Percentiles rank a stretch among this genome's conserved stretches.
phyloP scores from a whole-genome alignment of 2,329 filamentous ascomycete species.

The Botrytis cinerea region DNA sequence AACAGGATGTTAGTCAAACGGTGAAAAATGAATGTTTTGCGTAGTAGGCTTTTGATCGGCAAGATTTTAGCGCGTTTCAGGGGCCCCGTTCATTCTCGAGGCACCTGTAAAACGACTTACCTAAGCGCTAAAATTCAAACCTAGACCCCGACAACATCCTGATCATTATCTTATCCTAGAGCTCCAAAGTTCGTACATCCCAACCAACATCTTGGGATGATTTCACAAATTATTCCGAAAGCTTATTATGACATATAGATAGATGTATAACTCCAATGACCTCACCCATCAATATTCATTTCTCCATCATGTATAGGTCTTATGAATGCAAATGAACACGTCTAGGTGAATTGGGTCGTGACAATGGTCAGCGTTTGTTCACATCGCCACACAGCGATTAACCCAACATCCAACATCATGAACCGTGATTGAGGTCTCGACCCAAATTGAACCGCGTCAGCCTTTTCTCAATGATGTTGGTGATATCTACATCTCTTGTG shows the following conservation, averaged over 20 bases:
- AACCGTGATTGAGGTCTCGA: background rate
- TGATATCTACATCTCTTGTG: background rate
- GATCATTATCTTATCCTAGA: background rate
- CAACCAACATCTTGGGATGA: background rate
- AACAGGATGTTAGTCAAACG: background rate
- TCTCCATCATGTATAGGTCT: no score
- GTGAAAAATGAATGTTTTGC: background rate
- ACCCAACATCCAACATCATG: slow-evolving; percentile 16
- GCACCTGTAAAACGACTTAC: background rate
- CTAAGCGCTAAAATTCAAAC: background rate
- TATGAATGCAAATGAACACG: background rate
- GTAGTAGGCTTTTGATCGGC: slow-evolving; percentile 3
- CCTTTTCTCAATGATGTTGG: background rate
- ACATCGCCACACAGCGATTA: background rate
- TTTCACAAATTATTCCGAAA: background rate
- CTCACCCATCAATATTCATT: background rate
- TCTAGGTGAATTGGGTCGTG: background rate
- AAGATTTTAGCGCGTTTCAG: background rate
- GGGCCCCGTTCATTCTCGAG: background rate
- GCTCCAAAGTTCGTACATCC: background rate
- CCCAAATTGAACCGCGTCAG: background rate
- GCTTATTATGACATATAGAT: background rate
- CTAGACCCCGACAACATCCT: background rate
- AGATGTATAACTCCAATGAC: background rate
- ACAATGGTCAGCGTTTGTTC: slow-evolving; percentile 9